Evolutionary conservation across 352 stramenopile species (phyloP), one percentile per base, ranked within the genome.

Genomic region (Halophytophthora polymorphica): DNA sequence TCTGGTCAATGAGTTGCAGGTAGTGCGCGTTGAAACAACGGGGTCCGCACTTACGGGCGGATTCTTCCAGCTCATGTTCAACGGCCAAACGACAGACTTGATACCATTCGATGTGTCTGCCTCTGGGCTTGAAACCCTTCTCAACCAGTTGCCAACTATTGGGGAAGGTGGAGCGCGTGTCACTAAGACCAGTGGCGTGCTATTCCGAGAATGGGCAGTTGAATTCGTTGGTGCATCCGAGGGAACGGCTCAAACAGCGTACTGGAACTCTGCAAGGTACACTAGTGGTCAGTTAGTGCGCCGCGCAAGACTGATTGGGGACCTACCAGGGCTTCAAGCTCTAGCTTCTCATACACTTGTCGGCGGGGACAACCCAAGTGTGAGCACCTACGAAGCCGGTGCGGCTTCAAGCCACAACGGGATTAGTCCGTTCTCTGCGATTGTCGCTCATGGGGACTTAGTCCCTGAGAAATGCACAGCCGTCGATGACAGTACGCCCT

Each of bases 141-240:
- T 98, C 8, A 81, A 93, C 39, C 62, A 64, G 3, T 71, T 97
- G n/a, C 47, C 71, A 14, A 75, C 71, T 0, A 80, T 90, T 50
- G 67, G 69, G 0, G 25, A 29, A 1, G 67, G 62, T 2, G 73
- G 68, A 4, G 74, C 87, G 0, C 41, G 50, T 2, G 78, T 90
- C 6, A 64, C 46, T 28, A 46, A 51, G 6, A 56, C 37, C 8
- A 53, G 28, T 17, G 49, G 21, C 2, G 15, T 50, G 45, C 57
- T 44, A 21, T 13, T 53, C 12, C 71, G 50, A 13, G 71, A 88
- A 36, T 93, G 70, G 67, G 69, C 61, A 1, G 61, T 94, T 38
- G 86, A 73, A 3, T 94, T 93, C 48, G 22, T 86, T 6, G 75
- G 55, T 6, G 69, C 69, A 14, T 59, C 61, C 0, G 8, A 43